phyloP scores from a whole-genome alignment of 768 basidiomycete genomes.

The Steccherinum ochraceum region DNA sequence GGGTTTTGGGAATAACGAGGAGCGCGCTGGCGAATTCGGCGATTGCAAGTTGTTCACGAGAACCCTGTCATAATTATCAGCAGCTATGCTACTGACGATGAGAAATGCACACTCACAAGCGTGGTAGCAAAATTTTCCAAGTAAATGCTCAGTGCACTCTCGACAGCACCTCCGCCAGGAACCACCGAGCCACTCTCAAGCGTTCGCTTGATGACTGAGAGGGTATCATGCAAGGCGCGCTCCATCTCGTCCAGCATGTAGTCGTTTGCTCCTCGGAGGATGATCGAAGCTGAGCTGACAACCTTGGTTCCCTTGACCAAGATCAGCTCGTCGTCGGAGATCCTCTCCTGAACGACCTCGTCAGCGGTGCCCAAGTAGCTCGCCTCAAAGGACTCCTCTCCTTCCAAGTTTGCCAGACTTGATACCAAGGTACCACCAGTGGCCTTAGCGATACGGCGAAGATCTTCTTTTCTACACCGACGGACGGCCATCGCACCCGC shows the following conservation, averaged over 20 bases:
- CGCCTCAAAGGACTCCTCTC: constrained; percentile 95
- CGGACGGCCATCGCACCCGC: constrained; percentile 98
- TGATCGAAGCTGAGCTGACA: constrained; percentile 87
- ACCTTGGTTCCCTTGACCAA: constrained; percentile 97
- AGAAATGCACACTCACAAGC: constrained; percentile 60
- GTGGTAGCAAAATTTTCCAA: constrained; percentile 99
- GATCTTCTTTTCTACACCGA: constrained; percentile 95
- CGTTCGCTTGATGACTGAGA: constrained; percentile 95
- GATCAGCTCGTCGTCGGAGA: constrained; percentile 98
- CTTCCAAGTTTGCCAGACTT: constrained; percentile 92
- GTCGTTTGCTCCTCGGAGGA: constrained; percentile 95
- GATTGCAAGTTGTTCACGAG: constrained; percentile 95
- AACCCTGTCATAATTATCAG: too few species aligned
- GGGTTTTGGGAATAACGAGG: constrained; percentile 91
- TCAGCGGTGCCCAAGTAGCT: constrained; percentile 88
- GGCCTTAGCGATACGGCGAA: constrained; percentile 93
- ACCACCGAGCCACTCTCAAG: constrained; percentile 94
- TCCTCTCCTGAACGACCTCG: constrained; percentile 94
- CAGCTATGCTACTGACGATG: too few species aligned
- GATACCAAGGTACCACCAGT: constrained; percentile 93
- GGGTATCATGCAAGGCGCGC: constrained; percentile 86
- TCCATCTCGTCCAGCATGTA: constrained; percentile 99
- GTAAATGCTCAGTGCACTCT: constrained; percentile 95
- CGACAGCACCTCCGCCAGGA: constrained; percentile 95
- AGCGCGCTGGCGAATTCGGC: constrained; percentile 96